Evolutionary conservation across 2,329 filamentous ascomycete genomes (phyloP), one percentile per base, ranked within the genome.

Genomic region (Xylaria sp.): DNA sequence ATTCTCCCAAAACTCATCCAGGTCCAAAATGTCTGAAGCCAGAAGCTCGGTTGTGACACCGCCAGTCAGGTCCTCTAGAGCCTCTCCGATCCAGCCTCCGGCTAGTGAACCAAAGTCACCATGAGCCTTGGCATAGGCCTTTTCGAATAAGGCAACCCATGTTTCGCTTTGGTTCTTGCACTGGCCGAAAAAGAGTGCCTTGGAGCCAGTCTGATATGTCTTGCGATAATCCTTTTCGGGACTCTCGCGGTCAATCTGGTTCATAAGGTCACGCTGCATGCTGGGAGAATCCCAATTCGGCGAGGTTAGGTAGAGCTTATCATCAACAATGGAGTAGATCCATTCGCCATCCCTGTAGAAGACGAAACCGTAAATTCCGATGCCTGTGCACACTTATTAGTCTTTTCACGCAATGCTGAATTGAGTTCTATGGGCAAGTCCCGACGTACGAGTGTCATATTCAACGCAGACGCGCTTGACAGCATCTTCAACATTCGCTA

Each of bases 291-390:
- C 91, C 79, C 92, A 96, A 72, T 91, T 89, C 4, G 92, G 90
- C 1, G 91, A 92, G 63, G 89, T 91, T 17, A 96, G 84, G 74
- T 92, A 96, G 2, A 97, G 83, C 77, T 96, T 96, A 76, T 97
- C 93, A 72, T 97, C 93, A 62, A 97, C 88, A 65, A 97, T 94
- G 61, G 91, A 93, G 70, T 93, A 92, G 60, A 94, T 91, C 93
- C 92, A 97, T 76, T 95, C 92, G 56, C 92, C 92, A 71, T 96
- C 92, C 73, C 92, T 82, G 74, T 90, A 91, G 74, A 96, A 96
- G 51, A 96, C 91, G 71, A 96, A 96, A 1, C 92, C 92, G 71
- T 96, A 96, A 3, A 96, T 92, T 8, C 92, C 92, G 53, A 95
- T 88, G 66, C 84, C 82, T 77, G 84, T 80, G 64, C 76, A 78